Evolutionary conservation across 306 rosid species (phyloP).

Genomic region (Lathyrus oleraceus): DNA sequence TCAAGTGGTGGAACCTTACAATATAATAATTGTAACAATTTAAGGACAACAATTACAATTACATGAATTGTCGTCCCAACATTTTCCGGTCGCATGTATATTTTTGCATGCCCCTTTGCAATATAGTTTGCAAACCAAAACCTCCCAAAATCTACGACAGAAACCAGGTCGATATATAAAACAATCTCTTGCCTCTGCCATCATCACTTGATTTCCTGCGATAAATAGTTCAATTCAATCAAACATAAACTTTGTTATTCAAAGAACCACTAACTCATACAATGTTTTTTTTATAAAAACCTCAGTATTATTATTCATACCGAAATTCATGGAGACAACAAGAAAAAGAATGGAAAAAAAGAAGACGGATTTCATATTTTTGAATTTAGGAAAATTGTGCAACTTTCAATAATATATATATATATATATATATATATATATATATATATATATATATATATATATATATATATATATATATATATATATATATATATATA

Average conservation of each 20-base stretch:
- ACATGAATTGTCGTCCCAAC: neutral
- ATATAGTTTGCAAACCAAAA: neutral
- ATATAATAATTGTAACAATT: neutral
- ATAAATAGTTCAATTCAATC: neutral
- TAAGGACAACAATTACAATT: slow-evolving; percentile 1
- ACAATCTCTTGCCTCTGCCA: neutral
- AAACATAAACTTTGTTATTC: neutral
- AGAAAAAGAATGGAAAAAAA: too few species aligned
- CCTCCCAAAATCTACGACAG: neutral
- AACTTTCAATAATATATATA: too few species aligned
- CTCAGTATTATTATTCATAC: neutral
- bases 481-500: too few species aligned
- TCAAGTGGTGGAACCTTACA: neutral
- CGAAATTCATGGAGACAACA: too few species aligned
- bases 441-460: too few species aligned
- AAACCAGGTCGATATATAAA: neutral
- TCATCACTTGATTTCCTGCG: neutral
- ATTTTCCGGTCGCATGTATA: neutral
- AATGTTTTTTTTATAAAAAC: neutral
- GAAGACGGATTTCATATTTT: too few species aligned
- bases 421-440: too few species aligned
- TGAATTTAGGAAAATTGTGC: too few species aligned
- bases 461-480: too few species aligned
- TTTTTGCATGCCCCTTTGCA: neutral
- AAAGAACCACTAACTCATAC: neutral